phyloP scores from a whole-genome alignment of 2,329 filamentous ascomycete genomes.

The Pseudocercospora pini-densiflorae region DNA sequence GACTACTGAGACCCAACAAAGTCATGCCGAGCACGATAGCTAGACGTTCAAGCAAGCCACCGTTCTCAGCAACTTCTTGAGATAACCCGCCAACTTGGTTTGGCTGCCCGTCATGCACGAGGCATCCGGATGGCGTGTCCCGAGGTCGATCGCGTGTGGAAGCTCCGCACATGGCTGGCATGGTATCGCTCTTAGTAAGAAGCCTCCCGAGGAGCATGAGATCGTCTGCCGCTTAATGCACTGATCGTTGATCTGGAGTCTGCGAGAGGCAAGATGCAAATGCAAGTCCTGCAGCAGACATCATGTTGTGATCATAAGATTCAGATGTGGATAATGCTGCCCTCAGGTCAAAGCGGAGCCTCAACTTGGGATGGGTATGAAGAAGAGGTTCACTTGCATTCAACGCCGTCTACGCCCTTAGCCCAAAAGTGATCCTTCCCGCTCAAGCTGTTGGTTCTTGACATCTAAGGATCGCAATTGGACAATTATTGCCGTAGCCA shows the following conservation, averaged over 20 bases:
- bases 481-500: not conserved
- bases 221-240: not conserved
- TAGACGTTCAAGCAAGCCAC: not conserved
- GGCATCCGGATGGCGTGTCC: not conserved
- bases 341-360: not conserved
- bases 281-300: too few species aligned
- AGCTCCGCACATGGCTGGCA: not conserved
- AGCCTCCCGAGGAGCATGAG: not conserved
- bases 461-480: not conserved
- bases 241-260: not conserved
- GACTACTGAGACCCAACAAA: not conserved
- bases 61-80: not conserved
- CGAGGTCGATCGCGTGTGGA: not conserved
- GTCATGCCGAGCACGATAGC: not conserved
- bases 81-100: slow-evolving; percentile 1
- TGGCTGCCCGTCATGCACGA: slow-evolving; percentile 1
- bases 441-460: not conserved
- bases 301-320: not conserved
- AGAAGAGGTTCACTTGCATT: not conserved
- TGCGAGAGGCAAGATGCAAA: too few species aligned
- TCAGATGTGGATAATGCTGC: not conserved
- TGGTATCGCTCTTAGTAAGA: not conserved
- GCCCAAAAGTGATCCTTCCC: not conserved
- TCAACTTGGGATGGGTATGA: not conserved
- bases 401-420: not conserved